Percentiles rank a stretch among this genome's conserved stretches.
Conservation (phyloP, 2,329 filamentous ascomycete genomes). For the Alternaria longipes region DNA sequence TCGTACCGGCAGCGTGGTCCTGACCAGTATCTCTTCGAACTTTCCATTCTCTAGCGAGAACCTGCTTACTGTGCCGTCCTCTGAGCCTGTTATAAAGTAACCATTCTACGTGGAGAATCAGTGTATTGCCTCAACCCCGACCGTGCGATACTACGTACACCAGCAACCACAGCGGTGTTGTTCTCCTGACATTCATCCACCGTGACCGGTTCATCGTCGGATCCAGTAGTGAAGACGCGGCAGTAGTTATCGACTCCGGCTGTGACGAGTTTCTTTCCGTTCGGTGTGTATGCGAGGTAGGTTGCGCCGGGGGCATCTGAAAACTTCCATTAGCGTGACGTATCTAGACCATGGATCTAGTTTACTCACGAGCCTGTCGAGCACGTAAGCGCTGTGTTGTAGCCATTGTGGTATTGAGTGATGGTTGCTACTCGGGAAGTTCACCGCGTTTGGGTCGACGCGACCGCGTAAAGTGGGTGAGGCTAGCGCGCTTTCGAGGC, state of each 20-base stretch:
- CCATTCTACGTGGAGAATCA: slow-evolving; percentile 64
- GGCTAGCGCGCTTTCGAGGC: slow-evolving; percentile 16
- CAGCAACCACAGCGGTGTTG: slow-evolving; percentile 80
- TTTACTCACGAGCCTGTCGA: slow-evolving; percentile 46
- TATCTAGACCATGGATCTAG: background rate
- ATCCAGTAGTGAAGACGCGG: slow-evolving; percentile 89
- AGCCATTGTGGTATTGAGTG: slow-evolving; percentile 18
- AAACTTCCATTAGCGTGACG: slow-evolving; percentile 15
- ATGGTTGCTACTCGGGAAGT: slow-evolving; percentile 11
- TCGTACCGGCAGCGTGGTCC: slow-evolving; percentile 84
- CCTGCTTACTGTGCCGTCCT: slow-evolving; percentile 94
- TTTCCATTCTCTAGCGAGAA: slow-evolving; percentile 80
- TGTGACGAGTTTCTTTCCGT: slow-evolving; percentile 86
- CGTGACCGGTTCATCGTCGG: slow-evolving; percentile 89
- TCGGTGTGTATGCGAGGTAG: slow-evolving; percentile 86
- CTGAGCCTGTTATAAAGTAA: slow-evolving; percentile 87
- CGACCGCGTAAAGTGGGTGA: slow-evolving; percentile 21
- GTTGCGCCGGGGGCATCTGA: slow-evolving; percentile 85
- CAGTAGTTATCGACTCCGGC: slow-evolving; percentile 94
- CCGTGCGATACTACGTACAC: slow-evolving; percentile 55
- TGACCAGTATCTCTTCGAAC: slow-evolving; percentile 83
- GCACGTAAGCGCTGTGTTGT: slow-evolving; percentile 34
- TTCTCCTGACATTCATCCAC: slow-evolving; percentile 91
- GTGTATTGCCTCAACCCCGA: slow-evolving; percentile 3
- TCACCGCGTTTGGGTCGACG: slow-evolving; percentile 14